Base-by-base conservation (phyloP, 2,329 filamentous ascomycete genomes). In the Macroventuria anomochaeta region DNA sequence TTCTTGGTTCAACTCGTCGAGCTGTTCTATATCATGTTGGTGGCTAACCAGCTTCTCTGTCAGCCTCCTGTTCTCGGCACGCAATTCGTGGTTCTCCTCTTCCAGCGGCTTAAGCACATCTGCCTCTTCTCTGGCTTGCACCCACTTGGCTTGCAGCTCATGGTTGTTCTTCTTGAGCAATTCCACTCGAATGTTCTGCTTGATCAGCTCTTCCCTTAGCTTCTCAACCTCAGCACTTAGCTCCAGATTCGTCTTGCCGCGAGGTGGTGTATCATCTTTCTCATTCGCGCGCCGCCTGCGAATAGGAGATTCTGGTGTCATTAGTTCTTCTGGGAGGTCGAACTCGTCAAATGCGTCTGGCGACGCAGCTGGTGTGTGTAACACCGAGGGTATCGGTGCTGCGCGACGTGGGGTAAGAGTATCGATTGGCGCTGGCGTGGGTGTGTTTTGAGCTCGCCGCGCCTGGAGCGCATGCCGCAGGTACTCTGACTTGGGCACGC, bases 401-500 rank as follows among this genome's bases (percentile, higher is more conserved):
- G 29, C 8, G 3, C 29, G 23, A 15, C 39, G 40, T 7, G 29
- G 33, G 40, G 33, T 28, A 28, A 43, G 34, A n/a, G 17, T 23
- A 6, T 49, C 34, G 21, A 48, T 26, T 17, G 25, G 25, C 6
- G 26, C 17, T 4, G 25, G 38, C 12, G 51, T 40, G 8, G 53
- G 29, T 23, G 51, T 31, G 32, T 47, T 43, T 26, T 70, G 65
- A 6, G 67, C 67, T 46, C 70, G 59, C 23, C 64, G 62, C 5
- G 65, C 69, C n/a, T 73, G 58, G 6, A 75, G 62, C 13, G 68
- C 70, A 57, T 66, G 61, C 29, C 70, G 66, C 43, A 75, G 55
- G 46, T 64, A 70, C 42, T 74, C 70, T 5, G 68, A 70, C 44
- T 68, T 72, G n/a, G 72, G 71, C 25, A 66, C 65, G 15, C 68